These are phyloP conservation scores for Ogataea salicorniae DNA, from an alignment of 805 yeast species.

Conservation along the genomic window DNA sequence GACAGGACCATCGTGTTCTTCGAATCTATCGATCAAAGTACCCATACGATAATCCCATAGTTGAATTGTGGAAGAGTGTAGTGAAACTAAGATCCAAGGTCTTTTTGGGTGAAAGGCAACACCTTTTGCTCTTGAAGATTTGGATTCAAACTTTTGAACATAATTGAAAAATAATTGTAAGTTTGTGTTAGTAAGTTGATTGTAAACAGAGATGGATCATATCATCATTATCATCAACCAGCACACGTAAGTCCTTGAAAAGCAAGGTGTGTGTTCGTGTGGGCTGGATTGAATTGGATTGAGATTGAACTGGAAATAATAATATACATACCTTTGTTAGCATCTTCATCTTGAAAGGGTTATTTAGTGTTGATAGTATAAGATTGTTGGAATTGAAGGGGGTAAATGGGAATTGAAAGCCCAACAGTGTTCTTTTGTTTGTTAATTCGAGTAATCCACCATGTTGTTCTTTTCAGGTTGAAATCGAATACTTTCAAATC, in stretches of 20 bases:
- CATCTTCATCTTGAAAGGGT: conserved; percentile 67
- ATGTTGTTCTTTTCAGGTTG: too few relatives aligned
- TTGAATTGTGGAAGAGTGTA: conserved; percentile 97
- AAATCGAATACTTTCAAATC: too few relatives aligned
- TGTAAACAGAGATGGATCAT: background rate
- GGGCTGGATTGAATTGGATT: background rate
- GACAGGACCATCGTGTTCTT: conserved; percentile 98
- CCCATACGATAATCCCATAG: conserved; percentile 99
- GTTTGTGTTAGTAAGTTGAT: too few relatives aligned
- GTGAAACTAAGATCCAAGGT: conserved; percentile 94
- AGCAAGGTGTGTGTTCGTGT: too few relatives aligned
- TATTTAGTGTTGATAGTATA: background rate
- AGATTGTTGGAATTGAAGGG: background rate
- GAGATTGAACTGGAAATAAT: background rate
- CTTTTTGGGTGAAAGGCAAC: conserved; percentile 93
- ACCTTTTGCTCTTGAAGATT: conserved; percentile 96
- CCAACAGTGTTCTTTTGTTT: background rate
- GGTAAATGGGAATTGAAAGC: background rate
- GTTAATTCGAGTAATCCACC: too few relatives aligned
- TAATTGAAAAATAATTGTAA: background rate
- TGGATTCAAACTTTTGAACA: conserved; percentile 74
- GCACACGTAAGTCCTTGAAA: too few relatives aligned
- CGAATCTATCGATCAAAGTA: conserved; percentile 89
- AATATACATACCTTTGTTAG: conserved; percentile 53
- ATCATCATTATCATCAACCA: too few relatives aligned